Percentiles rank a stretch among this genome's conserved stretches.
Conservation (phyloP, 1,139 yeast species). For the Suhomyces wounanorum region DNA sequence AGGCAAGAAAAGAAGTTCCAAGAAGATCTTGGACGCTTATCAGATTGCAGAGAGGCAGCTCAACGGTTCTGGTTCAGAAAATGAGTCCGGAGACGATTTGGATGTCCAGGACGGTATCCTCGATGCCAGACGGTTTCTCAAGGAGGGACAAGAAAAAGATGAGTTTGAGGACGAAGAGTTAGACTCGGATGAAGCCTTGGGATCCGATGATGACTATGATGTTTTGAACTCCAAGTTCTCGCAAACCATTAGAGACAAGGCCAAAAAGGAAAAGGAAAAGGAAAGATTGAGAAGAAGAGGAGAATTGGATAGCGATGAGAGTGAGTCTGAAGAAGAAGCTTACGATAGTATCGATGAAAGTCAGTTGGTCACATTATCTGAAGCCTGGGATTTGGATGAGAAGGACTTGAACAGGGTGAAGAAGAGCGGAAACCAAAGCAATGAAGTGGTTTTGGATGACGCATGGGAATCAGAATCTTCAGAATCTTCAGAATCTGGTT, state of each 20-base stretch:
- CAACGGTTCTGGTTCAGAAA: slow-evolving; percentile 18
- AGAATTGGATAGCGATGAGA: slow-evolving; percentile 16
- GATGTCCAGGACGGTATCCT: slow-evolving; percentile 43
- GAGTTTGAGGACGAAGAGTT: slow-evolving; percentile 66
- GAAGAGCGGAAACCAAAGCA: slow-evolving; percentile 17
- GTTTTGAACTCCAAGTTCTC: slow-evolving; percentile 66
- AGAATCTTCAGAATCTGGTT: slow-evolving; percentile 11
- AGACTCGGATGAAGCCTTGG: slow-evolving; percentile 76
- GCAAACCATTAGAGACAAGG: slow-evolving; percentile 63
- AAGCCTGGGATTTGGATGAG: slow-evolving; percentile 87
- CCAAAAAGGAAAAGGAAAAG: slow-evolving; percentile 36
- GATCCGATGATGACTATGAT: slow-evolving; percentile 75
- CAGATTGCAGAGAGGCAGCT: slow-evolving; percentile 49
- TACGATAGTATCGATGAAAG: slow-evolving; percentile 68
- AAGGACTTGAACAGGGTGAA: slow-evolving; percentile 37
- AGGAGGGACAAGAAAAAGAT: slow-evolving; percentile 25
- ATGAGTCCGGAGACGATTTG: slow-evolving; percentile 22
- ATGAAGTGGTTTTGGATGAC: slow-evolving; percentile 47
- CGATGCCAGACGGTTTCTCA: slow-evolving; percentile 43
- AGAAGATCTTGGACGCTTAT: slow-evolving; percentile 47
- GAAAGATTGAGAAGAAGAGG: slow-evolving; percentile 24
- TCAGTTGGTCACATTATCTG: slow-evolving; percentile 74
- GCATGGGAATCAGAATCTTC: slow-evolving; percentile 34
- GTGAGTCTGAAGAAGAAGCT: slow-evolving; percentile 37
- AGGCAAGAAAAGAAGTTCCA: slow-evolving; percentile 34